phyloP scores from a whole-genome alignment of 352 stramenopile genomes.

The Phytophthora uliginosa region DNA sequence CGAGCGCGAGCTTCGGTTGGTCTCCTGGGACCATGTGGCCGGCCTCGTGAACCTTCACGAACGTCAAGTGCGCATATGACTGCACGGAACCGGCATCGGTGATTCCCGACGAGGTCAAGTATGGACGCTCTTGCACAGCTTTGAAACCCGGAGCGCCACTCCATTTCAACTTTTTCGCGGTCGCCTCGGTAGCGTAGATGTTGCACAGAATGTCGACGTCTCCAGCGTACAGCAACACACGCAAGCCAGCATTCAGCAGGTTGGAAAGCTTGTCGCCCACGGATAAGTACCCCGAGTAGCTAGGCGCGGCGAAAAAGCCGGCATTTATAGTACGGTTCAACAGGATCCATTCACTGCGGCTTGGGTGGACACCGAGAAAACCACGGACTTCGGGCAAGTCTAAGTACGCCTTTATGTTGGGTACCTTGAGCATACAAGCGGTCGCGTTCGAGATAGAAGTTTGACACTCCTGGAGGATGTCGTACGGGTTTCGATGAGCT shows the following conservation, averaged over 20 bases:
- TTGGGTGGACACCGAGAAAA: constrained; percentile 43
- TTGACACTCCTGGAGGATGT: constrained; percentile 56
- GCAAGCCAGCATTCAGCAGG: constrained; percentile 28
- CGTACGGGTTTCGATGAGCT: constrained; percentile 58
- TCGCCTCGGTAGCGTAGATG: constrained; percentile 45
- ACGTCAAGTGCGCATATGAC: constrained; percentile 45
- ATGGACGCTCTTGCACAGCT: constrained; percentile 2
- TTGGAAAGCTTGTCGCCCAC: constrained; percentile 21
- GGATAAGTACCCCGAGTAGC: constrained; percentile 65
- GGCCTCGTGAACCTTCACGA: constrained; percentile 57
- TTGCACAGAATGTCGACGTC: constrained; percentile 55
- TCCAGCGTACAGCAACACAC: constrained; percentile 36
- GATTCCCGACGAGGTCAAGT: constrained; percentile 12
- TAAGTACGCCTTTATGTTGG: constrained; percentile 50
- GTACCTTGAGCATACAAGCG: constrained; percentile 44
- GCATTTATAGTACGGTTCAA: constrained; percentile 93
- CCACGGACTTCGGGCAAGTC: constrained; percentile 57
- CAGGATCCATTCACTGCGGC: constrained; percentile 75
- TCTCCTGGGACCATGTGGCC: constrained; percentile 67
- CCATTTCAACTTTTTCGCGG: constrained; percentile 39
- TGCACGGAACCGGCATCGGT: constrained; percentile 32
- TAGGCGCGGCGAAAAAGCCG: constrained; percentile 69
- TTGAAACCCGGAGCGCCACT: constrained; percentile 37
- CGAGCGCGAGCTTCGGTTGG: constrained; percentile 55
- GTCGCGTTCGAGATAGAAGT: constrained; percentile 19